Evolutionary conservation across 2,329 filamentous ascomycete species (phyloP), one percentile per base, ranked within the genome.

Genomic region (Penicillium occitanis): DNA sequence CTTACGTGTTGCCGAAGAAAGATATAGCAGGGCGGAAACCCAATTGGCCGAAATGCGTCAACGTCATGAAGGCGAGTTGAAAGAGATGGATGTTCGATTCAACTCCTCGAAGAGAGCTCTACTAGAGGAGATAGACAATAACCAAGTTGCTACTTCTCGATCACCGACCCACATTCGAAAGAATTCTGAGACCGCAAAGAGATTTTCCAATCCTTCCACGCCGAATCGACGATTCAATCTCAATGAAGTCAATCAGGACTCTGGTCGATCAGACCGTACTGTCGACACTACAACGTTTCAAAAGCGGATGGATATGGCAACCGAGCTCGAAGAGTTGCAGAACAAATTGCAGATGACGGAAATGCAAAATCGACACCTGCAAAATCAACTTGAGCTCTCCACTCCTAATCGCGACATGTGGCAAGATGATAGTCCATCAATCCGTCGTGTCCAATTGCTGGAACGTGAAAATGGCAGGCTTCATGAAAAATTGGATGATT

Each of bases 401-500:
- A 88, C 87, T 0, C 87, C 89, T 2, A 80, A 80, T 5, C 85
- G 85, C 28, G 89, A 91, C 65, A 77, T 81, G 42, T 87, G 83
- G 76, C 82, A 88, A 65, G 90, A 94, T 48, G 89, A 95, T 53
- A 94, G 89, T 71, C 91, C 92, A 0, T 94, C 92, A 1, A 76
- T 91, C 58, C 86, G 90, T 64, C 89, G 95, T 17, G 90, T 97
- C 73, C 91, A 96, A 75, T 94, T 97, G 79, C 86, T 98, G 5
- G 94, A 98, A 78, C 88, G 92, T 71, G 94, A 91, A 75, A 98
- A 98, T 79, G 93, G 87, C 76, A 89, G 93, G 65, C 85, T 98
- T 14, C 94, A 98, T 73, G 92, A 96, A 69, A 92, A 96, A 86
- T 88, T 98, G 5, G 94, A 98, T 77, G 93, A 97, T 76, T 97